Evolutionary conservation across 164 flowering plant species (phyloP), one percentile per base, ranked within the genome.

Genomic region (Buxus sempervirens): DNA sequence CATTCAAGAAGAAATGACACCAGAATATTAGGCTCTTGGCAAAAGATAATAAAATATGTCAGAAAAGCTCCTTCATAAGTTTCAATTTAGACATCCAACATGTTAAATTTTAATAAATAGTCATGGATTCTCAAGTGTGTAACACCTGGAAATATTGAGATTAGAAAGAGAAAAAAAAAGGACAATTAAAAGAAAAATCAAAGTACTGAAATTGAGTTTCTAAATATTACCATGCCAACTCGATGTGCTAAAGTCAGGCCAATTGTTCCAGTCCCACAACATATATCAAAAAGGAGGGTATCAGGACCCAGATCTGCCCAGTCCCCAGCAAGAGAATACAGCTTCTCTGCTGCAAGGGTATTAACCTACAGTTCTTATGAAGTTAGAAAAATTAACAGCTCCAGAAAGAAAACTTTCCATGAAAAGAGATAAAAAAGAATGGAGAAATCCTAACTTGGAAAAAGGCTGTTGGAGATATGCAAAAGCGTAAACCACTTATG

Each of bases 401-500:
- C 42, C 48, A 49, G 13, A 12, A 9, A 68, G 25, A 58, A 60
- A 24, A 27, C 56, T 66, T 61, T n/a, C 48, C 60, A 62, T 10
- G 38, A 55, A 19, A 20, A 18, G 25, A 63, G 60, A 51, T 38
- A 62, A 8, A 58, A 23, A 69, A 23, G n/a, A 68, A 59, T 41
- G 58, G 28, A 68, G 54, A 72, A 63, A 9, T 54, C 20, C 83
- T 65, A 65, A 90, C 97, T 82, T 95, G 97, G 68, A 95, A 95
- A 82, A 95, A 95, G 19, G 98, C 99, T 21, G 98, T 90, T 64
- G 99, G 96, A 10, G 98, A 95, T 77, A 95, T 90, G 58, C 78
- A 81, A 68, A 95, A 95, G 60, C 73, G 79, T 48, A 92, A 96
- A 74, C 82, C 80, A 76, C 84, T 77, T 45, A 92, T 89, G 76